These are phyloP conservation scores for Blakeslea trispora DNA, from an alignment of 371 early-diverging fungal genomes.

Conservation along the genomic window DNA sequence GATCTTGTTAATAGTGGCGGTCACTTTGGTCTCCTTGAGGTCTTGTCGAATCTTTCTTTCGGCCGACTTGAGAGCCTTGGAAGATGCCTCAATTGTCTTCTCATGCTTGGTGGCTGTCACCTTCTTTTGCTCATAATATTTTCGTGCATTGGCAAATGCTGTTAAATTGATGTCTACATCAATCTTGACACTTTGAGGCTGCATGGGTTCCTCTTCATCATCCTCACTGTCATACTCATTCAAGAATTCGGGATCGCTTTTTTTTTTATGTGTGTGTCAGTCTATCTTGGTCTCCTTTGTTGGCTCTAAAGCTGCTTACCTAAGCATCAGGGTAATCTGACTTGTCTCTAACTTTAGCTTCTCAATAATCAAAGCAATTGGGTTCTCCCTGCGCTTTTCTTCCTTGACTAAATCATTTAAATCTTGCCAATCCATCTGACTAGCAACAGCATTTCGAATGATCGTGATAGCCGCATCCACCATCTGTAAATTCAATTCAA, in stretches of 20 bases:
- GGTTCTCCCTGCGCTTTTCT: constrained; percentile 78
- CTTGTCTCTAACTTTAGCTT: constrained; percentile 74
- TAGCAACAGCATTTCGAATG: constrained; percentile 84
- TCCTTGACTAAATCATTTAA: constrained; percentile 83
- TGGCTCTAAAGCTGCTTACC: no score
- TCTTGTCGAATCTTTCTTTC: constrained; percentile 88
- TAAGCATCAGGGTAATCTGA: constrained; percentile 65
- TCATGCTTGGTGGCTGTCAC: constrained; percentile 83
- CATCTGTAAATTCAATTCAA: constrained; percentile 79
- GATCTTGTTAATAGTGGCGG: constrained; percentile 76
- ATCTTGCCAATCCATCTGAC: constrained; percentile 97
- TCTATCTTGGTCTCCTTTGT: no score
- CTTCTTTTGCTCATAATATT: constrained; percentile 87
- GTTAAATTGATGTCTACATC: constrained; percentile 87
- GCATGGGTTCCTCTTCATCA: constrained; percentile 41
- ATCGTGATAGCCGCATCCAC: constrained; percentile 88
- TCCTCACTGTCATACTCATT: constrained; percentile 31
- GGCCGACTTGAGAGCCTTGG: constrained; percentile 86
- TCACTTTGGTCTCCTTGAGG: constrained; percentile 72
- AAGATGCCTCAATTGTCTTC: constrained; percentile 85
- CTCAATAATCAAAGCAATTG: constrained; percentile 77
- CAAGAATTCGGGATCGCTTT: constrained; percentile 40
- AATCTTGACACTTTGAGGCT: constrained; percentile 48
- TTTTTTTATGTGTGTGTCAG: no score
- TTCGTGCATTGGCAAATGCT: constrained; percentile 91